A percentile compares a stretch with the other conserved stretches of the same genome.
phyloP scores from a whole-genome alignment of 306 rosid genomes.

The Albizia julibrissin region DNA sequence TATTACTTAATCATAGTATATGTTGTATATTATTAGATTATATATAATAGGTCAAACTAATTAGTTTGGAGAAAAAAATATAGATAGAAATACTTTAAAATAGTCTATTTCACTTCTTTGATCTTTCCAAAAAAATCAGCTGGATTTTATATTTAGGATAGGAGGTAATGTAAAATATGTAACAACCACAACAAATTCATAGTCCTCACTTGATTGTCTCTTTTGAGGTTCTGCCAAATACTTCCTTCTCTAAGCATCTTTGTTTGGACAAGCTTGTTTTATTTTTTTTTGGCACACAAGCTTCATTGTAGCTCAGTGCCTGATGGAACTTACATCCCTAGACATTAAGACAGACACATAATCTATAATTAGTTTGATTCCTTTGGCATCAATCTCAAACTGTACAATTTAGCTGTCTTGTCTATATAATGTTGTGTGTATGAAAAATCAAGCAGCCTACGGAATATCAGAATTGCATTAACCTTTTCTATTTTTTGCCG shows the following conservation, averaged over 20 bases:
- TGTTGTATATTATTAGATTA: too few species aligned
- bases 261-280: neutral
- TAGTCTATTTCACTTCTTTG: too few species aligned
- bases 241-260: neutral
- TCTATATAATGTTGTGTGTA: neutral
- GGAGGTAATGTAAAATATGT: too few species aligned
- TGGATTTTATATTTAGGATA: too few species aligned
- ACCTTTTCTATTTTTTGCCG: neutral
- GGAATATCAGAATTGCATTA: neutral
- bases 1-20: too few species aligned
- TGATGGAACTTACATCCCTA: neutral
- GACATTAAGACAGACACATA: neutral
- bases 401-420: neutral
- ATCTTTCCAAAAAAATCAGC: too few species aligned
- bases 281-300: neutral
- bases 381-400: neutral
- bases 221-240: conserved; percentile 3
- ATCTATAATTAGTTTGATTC: neutral
- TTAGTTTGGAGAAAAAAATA: too few species aligned
- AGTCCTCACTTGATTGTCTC: conserved; percentile 7
- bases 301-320: neutral
- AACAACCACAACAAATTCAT: neutral
- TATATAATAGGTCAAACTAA: too few species aligned
- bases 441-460: neutral
- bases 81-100: too few species aligned